phyloP scores from a whole-genome alignment of 2,329 filamentous ascomycete species.

The Cladosporium sphaerospermum region DNA sequence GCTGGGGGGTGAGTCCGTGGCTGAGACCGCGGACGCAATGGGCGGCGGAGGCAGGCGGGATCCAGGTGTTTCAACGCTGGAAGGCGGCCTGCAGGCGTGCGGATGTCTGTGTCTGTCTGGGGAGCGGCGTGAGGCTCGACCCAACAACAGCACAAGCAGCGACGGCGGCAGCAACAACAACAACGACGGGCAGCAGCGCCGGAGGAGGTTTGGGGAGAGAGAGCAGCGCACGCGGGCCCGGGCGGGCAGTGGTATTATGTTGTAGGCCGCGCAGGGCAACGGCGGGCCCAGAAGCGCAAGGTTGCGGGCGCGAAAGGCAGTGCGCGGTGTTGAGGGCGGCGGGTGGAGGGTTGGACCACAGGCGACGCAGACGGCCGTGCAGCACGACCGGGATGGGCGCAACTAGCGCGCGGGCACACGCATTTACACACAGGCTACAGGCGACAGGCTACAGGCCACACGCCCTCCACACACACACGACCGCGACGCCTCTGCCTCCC shows the following conservation, averaged over 20 bases:
- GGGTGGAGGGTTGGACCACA: conserved; percentile 9
- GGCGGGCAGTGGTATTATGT: conserved; percentile 6
- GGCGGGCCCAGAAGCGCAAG: conserved; percentile 4
- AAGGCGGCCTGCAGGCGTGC: conserved; percentile 7
- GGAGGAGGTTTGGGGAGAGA: conserved; percentile 12
- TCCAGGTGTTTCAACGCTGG: neutral
- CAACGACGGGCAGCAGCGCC: neutral
- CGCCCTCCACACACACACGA: neutral
- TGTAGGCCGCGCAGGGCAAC: neutral
- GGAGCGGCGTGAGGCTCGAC: conserved; percentile 6
- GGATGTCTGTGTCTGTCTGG: conserved; percentile 5
- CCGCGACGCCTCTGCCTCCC: too few relatives aligned
- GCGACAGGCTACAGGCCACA: neutral
- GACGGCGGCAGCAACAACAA: neutral
- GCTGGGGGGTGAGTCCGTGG: neutral
- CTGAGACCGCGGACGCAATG: neutral
- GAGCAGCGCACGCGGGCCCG: neutral
- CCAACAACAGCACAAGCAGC: conserved; percentile 8
- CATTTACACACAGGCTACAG: neutral
- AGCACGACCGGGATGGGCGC: conserved; percentile 4
- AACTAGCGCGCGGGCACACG: neutral
- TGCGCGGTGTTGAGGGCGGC: conserved; percentile 6
- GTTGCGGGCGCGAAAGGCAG: conserved; percentile 6
- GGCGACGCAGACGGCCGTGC: conserved; percentile 7
- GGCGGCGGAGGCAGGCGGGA: neutral